phyloP scores from a whole-genome alignment of 768 basidiomycete genomes.

The Dictyophora rubrovolvata region DNA sequence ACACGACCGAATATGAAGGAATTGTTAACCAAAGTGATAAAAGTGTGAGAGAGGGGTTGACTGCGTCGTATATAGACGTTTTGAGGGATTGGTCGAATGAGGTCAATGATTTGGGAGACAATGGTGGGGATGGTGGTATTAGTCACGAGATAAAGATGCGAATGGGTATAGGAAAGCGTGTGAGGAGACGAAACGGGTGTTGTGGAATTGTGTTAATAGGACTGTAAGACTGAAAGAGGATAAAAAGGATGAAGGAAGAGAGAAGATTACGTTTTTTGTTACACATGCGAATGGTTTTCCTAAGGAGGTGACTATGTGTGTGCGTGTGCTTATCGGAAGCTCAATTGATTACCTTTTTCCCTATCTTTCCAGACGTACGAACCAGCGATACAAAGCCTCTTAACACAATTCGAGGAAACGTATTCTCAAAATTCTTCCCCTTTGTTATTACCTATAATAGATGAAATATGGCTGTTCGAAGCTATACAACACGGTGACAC shows the following conservation, averaged over 20 bases:
- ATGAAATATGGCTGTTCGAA: conserved; percentile 79
- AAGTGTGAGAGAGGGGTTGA: neutral
- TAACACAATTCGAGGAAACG: conserved; percentile 30
- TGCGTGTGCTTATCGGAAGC: neutral
- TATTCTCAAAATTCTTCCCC: neutral
- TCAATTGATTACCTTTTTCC: neutral
- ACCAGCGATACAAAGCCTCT: conserved; percentile 43
- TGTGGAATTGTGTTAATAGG: conserved; percentile 70
- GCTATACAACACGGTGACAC: conserved; percentile 80
- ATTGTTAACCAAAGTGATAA: neutral
- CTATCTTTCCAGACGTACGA: conserved; percentile 79
- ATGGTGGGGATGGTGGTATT: conserved; percentile 7
- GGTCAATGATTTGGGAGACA: conserved; percentile 12
- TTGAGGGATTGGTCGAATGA: neutral
- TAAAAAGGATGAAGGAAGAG: conserved; percentile 8
- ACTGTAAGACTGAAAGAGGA: conserved; percentile 35
- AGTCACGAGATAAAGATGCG: no score
- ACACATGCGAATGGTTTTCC: conserved; percentile 83
- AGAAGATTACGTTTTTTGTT: conserved; percentile 60
- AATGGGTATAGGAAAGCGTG: no score
- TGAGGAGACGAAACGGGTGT: conserved; percentile 21
- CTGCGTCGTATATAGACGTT: neutral
- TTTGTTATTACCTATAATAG: conserved; percentile 29
- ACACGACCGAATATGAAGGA: neutral
- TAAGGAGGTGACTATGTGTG: conserved; percentile 54